Evolutionary conservation across 768 basidiomycete genomes (phyloP).

Genomic region (Tricholomella constricta): DNA sequence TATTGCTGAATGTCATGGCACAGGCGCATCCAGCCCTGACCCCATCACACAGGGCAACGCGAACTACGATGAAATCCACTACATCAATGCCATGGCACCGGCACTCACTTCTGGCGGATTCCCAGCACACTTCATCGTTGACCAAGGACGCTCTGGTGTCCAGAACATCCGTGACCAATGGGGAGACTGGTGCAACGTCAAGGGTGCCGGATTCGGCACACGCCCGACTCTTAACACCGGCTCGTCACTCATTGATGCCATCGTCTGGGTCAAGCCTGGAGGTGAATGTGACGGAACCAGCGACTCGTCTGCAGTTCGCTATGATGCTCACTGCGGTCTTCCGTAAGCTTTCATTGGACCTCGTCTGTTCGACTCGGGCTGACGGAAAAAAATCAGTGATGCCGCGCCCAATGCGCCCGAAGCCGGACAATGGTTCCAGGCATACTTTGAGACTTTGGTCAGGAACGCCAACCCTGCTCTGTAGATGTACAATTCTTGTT

Average conservation of each 20-base stretch:
- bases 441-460: slow-evolving; percentile 62
- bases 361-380: slow-evolving; percentile 3
- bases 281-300: slow-evolving; percentile 67
- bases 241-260: slow-evolving; percentile 54
- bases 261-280: slow-evolving; percentile 71
- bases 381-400: slow-evolving; percentile 37
- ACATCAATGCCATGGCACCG: slow-evolving; percentile 58
- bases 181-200: slow-evolving; percentile 75
- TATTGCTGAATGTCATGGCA: slow-evolving; percentile 29
- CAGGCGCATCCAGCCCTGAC: slow-evolving; percentile 51
- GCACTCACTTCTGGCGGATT: slow-evolving; percentile 44
- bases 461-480: slow-evolving; percentile 54
- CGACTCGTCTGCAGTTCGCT: slow-evolving; percentile 54
- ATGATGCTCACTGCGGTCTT: slow-evolving; percentile 51
- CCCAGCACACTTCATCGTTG: slow-evolving; percentile 65
- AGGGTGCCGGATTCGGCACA: slow-evolving; percentile 62
- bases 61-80: slow-evolving; percentile 64
- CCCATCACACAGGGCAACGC: slow-evolving; percentile 60
- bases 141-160: slow-evolving; percentile 64
- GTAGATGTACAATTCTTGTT: slow-evolving; percentile 24
- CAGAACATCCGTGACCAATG: slow-evolving; percentile 61
- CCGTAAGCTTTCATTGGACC: slow-evolving; percentile 36
- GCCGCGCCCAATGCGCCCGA: slow-evolving; percentile 58
- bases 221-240: slow-evolving; percentile 60
- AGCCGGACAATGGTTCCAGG: slow-evolving; percentile 70